Conservation (phyloP, 225 moss, liverwort and hornwort species). For the Neckera pumila region DNA sequence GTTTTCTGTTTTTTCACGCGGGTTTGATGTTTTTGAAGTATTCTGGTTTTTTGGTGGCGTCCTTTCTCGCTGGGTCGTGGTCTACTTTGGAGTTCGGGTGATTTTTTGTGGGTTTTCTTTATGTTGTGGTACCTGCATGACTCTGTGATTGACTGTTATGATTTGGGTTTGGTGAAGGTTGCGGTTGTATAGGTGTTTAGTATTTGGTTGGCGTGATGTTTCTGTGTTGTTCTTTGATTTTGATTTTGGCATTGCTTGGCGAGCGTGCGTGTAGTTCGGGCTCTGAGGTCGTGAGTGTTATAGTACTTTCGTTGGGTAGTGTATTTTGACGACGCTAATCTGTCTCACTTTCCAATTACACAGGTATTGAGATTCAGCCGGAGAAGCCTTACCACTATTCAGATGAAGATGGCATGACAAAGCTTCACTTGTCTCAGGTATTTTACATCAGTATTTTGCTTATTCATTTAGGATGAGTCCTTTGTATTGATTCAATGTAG, state of each 20-base stretch:
- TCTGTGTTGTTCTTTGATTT: not conserved
- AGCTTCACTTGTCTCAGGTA: slow-evolving; percentile 78
- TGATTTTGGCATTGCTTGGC: not conserved
- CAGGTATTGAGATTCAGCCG: slow-evolving; percentile 67
- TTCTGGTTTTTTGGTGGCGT: not conserved
- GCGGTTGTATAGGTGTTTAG: too few species aligned
- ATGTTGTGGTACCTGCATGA: too few species aligned
- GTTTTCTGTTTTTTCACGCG: not conserved
- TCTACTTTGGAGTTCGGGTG: not conserved
- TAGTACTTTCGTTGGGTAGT: not conserved
- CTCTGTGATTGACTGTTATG: not conserved
- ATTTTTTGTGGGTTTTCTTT: not conserved
- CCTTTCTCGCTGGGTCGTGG: not conserved
- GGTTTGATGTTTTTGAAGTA: not conserved
- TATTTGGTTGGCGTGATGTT: not conserved
- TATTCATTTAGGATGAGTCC: not conserved
- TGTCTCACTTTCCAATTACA: not conserved
- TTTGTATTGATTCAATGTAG: not conserved
- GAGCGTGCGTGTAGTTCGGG: not conserved
- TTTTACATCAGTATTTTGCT: not conserved
- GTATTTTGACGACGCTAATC: not conserved
- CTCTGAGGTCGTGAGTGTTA: not conserved
- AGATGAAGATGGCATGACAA: slow-evolving; percentile 39
- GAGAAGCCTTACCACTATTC: slow-evolving; percentile 43
- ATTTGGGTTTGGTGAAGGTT: not conserved